Conservation (phyloP, 2,329 filamentous ascomycete species). For the Xylaria sp. region DNA sequence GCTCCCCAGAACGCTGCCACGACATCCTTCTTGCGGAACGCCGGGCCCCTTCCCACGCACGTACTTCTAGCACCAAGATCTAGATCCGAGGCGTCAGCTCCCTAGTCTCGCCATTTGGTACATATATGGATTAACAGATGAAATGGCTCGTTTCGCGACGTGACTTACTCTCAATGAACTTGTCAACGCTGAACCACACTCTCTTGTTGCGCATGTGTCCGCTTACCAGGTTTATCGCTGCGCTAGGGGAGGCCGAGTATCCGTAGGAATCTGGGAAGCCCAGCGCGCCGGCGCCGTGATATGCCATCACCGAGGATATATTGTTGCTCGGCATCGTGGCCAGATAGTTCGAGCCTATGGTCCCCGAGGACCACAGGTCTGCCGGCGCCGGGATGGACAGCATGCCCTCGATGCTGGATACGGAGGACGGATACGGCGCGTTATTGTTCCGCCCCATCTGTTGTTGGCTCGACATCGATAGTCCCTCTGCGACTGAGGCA, state of each 20-base stretch:
- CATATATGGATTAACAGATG: no score
- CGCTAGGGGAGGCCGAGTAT: constrained; percentile 2
- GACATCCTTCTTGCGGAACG: constrained; percentile 40
- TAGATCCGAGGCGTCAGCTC: not conserved
- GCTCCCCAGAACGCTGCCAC: constrained; percentile 40
- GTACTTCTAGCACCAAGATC: constrained; percentile 34
- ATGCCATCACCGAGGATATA: constrained; percentile 18
- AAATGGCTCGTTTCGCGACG: no score
- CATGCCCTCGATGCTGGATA: constrained; percentile 23
- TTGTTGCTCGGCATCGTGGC: constrained; percentile 4
- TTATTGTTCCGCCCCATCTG: constrained; percentile 2
- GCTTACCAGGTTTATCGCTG: not conserved
- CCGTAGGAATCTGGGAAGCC: constrained; percentile 10
- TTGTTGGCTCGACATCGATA: not conserved
- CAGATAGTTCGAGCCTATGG: constrained; percentile 11
- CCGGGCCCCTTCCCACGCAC: constrained; percentile 40
- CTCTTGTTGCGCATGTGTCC: constrained; percentile 18
- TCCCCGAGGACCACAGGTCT: constrained; percentile 10
- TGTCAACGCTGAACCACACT: constrained; percentile 27
- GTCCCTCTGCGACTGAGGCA: not conserved
- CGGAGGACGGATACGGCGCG: constrained; percentile 14
- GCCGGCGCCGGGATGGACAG: constrained; percentile 16
- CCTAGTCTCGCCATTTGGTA: not conserved
- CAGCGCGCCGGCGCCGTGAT: not conserved
- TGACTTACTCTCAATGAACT: constrained; percentile 28